Conservation (phyloP, 1,284 basidiomycete species). For the Rhizoctonia solani region DNA sequence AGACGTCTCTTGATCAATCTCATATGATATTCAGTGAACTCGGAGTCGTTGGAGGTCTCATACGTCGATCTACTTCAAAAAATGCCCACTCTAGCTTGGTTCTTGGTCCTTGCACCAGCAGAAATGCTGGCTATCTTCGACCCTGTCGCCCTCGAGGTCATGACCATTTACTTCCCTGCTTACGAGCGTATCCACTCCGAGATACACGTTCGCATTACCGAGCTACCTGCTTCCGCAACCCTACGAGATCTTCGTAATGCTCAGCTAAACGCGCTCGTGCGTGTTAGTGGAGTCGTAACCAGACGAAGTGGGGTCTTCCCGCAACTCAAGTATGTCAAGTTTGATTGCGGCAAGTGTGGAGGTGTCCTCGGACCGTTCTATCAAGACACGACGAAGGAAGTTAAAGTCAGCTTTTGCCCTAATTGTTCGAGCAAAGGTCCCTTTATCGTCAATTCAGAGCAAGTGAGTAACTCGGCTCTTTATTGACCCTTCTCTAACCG, state of each 20-base stretch:
- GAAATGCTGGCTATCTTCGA: slow-evolving; percentile 96
- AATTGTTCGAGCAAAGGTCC: slow-evolving; percentile 94
- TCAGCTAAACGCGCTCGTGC: slow-evolving; percentile 94
- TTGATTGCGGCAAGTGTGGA: slow-evolving; percentile 94
- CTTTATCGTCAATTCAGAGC: slow-evolving; percentile 95
- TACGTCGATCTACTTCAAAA: slow-evolving; percentile 89
- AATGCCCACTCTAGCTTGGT: slow-evolving; percentile 95
- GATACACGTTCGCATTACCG: slow-evolving; percentile 95
- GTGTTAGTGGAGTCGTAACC: slow-evolving; percentile 97
- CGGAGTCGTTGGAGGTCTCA: slow-evolving; percentile 96
- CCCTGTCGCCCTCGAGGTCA: slow-evolving; percentile 90
- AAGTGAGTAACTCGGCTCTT: slow-evolving; percentile 53
- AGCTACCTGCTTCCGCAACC: slow-evolving; percentile 87
- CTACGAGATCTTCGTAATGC: slow-evolving; percentile 91
- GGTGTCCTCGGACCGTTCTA: slow-evolving; percentile 95
- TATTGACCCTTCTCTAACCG: background rate
- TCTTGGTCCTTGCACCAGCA: slow-evolving; percentile 92
- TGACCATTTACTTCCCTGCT: slow-evolving; percentile 92
- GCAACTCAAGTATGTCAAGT: slow-evolving; percentile 99
- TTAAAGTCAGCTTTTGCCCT: slow-evolving; percentile 92
- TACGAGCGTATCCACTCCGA: slow-evolving; percentile 98
- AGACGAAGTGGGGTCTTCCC: slow-evolving; percentile 96
- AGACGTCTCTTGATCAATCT: background rate
- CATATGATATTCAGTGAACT: slow-evolving; percentile 67
- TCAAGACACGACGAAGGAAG: slow-evolving; percentile 94